These are phyloP conservation scores for Pseudopyrenochaeta lycopersici DNA, from an alignment of 2,329 filamentous ascomycete species.

Conservation along the genomic window DNA sequence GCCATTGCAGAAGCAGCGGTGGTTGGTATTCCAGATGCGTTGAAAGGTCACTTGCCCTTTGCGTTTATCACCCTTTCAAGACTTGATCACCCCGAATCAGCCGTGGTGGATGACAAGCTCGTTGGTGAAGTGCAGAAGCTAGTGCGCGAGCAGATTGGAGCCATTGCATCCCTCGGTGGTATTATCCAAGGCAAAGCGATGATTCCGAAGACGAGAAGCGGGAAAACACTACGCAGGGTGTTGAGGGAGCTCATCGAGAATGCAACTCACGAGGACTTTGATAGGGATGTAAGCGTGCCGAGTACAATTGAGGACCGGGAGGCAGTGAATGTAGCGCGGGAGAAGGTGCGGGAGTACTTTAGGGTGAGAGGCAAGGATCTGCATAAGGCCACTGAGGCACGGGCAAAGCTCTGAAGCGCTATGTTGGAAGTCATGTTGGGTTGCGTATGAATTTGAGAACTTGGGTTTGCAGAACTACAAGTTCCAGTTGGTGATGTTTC, in stretches of 20 bases:
- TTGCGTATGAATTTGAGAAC: neutral
- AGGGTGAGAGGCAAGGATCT: slow-evolving; percentile 51
- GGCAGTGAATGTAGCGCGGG: slow-evolving; percentile 77
- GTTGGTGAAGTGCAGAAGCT: slow-evolving; percentile 73
- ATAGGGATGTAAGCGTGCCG: slow-evolving; percentile 76
- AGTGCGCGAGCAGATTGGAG: slow-evolving; percentile 82
- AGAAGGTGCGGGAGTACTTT: slow-evolving; percentile 80
- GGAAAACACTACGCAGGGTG: slow-evolving; percentile 86
- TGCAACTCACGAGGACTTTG: slow-evolving; percentile 75
- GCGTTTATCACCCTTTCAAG: slow-evolving; percentile 78
- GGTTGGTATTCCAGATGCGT: slow-evolving; percentile 81
- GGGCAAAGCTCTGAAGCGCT: slow-evolving; percentile 54
- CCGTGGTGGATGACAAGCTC: slow-evolving; percentile 59
- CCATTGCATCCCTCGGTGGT: slow-evolving; percentile 85
- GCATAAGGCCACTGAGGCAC: slow-evolving; percentile 49
- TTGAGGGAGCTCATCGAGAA: slow-evolving; percentile 86
- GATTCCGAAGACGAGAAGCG: slow-evolving; percentile 91
- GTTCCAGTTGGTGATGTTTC: no score
- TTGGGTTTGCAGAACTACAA: neutral
- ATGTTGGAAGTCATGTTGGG: neutral
- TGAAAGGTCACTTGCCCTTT: slow-evolving; percentile 93
- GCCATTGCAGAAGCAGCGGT: slow-evolving; percentile 84
- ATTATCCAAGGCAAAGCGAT: slow-evolving; percentile 85
- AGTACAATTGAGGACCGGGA: slow-evolving; percentile 84
- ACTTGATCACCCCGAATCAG: slow-evolving; percentile 61